Base-by-base conservation (phyloP, 345 rosid genomes). In the Excoecaria cochinchinensis region DNA sequence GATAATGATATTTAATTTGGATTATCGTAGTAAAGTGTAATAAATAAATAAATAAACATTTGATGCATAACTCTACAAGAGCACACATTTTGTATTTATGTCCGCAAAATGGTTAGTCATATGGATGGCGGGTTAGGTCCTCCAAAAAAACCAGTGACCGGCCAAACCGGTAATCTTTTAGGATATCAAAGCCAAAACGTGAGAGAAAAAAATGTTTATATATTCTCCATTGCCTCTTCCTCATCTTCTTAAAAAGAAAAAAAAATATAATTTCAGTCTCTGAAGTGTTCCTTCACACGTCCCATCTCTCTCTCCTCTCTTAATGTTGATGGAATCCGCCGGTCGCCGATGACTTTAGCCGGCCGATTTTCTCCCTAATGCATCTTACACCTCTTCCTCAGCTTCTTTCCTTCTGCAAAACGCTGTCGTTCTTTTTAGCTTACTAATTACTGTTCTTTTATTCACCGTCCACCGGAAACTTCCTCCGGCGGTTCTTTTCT, bases 201-300 rank as follows among this genome's bases (percentile, higher is more conserved):
- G 15, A 55, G 73, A 80, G 75, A 84, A 78, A 79, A 84, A 87
- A 84, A 62, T 74, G 74, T 77, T 67, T 81, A 79, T 79, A 85
- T 82, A 81, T 73, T 65, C 80, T 64, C 78, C 80, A 59, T 57
- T 68, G 78, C 85, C 80, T 77, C 79, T 69, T 11, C 17, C 38
- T 8, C 5, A 31, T 31, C 22, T 67, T 3, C 11, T 22, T 11
- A 58, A 59, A 59, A 11, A 19, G n/a, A 31, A 2, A 31, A 31
- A 31, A 31, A 31, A 31, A 31, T 0, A 31, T 0, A 31, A 31
- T 31, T 31, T 31, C 6, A 24, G 42, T 16, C 81, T 81, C 85
- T 79, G 78, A 76, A 76, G 71, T 78, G 86, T 78, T 82, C 85
- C 77, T 74, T 82, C 87, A 82, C 73, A 80, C 81, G 86, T 83